phyloP scores from a whole-genome alignment of 2,329 filamentous ascomycete species.

The Fusarium sp. region DNA sequence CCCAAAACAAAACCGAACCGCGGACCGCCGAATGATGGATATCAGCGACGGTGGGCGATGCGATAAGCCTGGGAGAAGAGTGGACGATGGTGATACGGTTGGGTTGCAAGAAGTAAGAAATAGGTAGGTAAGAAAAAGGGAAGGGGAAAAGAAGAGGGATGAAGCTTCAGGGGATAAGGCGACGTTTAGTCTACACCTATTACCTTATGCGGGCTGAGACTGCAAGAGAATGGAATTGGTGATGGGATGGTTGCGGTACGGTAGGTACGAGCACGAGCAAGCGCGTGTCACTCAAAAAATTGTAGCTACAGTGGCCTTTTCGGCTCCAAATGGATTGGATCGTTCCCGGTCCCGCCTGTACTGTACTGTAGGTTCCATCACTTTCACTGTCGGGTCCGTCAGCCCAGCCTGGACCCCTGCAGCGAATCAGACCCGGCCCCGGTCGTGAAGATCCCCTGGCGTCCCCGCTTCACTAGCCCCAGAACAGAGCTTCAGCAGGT shows the following conservation, averaged over 20 bases:
- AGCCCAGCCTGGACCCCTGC: constrained; percentile 24
- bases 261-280: constrained; percentile 4
- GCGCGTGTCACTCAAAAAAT: constrained; percentile 43
- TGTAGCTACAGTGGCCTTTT: constrained; percentile 56
- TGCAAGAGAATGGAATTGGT: constrained; percentile 28
- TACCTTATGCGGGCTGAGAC: constrained; percentile 30
- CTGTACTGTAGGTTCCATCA: neutral
- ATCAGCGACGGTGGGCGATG: constrained; percentile 26
- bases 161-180: constrained; percentile 43
- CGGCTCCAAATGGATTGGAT: constrained; percentile 16
- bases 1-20: constrained; percentile 32
- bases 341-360: constrained; percentile 14
- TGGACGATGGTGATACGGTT: constrained; percentile 12
- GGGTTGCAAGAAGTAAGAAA: constrained; percentile 33
- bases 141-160: constrained; percentile 35
- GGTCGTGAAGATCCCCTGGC: constrained; percentile 35
- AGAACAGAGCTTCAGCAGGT: constrained; percentile 33
- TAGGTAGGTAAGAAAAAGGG: constrained; percentile 16
- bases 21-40: constrained; percentile 30
- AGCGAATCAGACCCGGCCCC: constrained; percentile 41
- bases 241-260: constrained; percentile 33
- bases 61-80: constrained; percentile 14
- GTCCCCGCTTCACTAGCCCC: constrained; percentile 29
- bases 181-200: constrained; percentile 25
- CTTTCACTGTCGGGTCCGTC: constrained; percentile 11